Evolutionary conservation across 345 rosid genomes (phyloP), one percentile per base, ranked within the genome.

Genomic region (Rhodamnia rubescens): DNA sequence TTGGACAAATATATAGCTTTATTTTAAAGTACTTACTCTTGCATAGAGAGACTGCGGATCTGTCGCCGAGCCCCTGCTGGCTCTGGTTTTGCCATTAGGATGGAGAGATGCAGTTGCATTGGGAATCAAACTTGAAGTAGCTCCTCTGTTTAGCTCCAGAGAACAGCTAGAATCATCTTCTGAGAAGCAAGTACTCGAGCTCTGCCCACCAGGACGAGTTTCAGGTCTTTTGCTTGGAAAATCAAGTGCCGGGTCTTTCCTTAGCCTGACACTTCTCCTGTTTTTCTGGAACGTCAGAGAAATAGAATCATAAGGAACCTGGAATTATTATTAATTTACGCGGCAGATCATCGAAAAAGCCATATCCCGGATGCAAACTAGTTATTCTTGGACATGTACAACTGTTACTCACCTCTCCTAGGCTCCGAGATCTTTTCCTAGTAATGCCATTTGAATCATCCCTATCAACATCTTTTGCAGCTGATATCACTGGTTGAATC

Each of bases 21-120:
- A 29, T 69, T 51, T 53, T n/a, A 32, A 51, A 20, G 61, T 58
- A 53, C 56, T 87, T 89, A 94, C 98, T 92, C 98, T 93, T 53
- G 97, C 98, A 84, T 94, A 95, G 40, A 95, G 94, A 90, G 95
- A 93, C 85, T 95, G 98, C 27, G 97, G 97, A 88, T 95, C 97
- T 0, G 96, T 92, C 12, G 96, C 98, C 0, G 95, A 91, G 20
- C 97, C 98, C 49, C 95, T 92, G 61, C 93, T 91, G 47, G 99
- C 98, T 86, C 96, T 93, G 32, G 94, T 89, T 88, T 95, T 95
- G 64, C 97, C 95, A 74, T 88, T 92, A 47, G 87, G 91, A 89
- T 93, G 93, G 32, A 90, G 90, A 26, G 91, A 90, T 78, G 87
- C 53, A 3, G 86, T 74, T 64, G 86, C 93, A 83, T 90, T 93